Evolutionary conservation across 2,329 filamentous ascomycete genomes (phyloP), one percentile per base, ranked within the genome.

Genomic region (Botrytis medusae): DNA sequence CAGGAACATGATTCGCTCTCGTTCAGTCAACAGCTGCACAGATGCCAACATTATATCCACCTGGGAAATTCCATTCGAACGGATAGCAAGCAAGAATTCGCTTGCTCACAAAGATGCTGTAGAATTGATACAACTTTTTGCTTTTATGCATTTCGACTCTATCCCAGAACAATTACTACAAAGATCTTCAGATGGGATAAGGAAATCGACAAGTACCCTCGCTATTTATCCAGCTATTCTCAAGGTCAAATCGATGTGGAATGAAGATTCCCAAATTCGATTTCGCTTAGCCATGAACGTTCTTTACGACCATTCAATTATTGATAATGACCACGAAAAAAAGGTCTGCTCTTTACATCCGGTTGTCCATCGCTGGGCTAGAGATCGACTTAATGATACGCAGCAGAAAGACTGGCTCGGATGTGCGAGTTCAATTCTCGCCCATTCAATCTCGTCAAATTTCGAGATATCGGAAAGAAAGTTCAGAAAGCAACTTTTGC

Each of bases 341-440:
- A 59, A 42, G 8, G 37, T 65, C 34, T 74, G 72, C 48, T 74
- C 69, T 48, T 48, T 82, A 59, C 81, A 82, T 74, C 81, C 81
- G n/a, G 74, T 82, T 32, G 77, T 83, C n/a, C 79, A 83, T 72
- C 71, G 69, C 32, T 82, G 81, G 80, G 77, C 79, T 16, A 75
- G 79, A 57, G 78, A 79, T 32, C 76, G 81, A 18, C 75, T 82
- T 57, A 40, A 25, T 2, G 61, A 57, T 72, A 44, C 40, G 20
- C 51, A 74, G 22, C 32, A 29, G 29, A 59, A 59, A 59, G 29
- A 32, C 16, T 59, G 54, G 54, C 2, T 59, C 6, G n/a, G 54
- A 59, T 59, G 32, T 44, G 34, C 71, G 20, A 61, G 37, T 25
- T 48, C 62, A 22, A 60, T 74, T 6, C 63, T 74, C 48, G 73